A percentile compares a stretch with the other conserved stretches of the same genome.
Evolutionary conservation across 495 filamentous ascomycete species (phyloP).

Genomic region (Penicillium nucicola): DNA sequence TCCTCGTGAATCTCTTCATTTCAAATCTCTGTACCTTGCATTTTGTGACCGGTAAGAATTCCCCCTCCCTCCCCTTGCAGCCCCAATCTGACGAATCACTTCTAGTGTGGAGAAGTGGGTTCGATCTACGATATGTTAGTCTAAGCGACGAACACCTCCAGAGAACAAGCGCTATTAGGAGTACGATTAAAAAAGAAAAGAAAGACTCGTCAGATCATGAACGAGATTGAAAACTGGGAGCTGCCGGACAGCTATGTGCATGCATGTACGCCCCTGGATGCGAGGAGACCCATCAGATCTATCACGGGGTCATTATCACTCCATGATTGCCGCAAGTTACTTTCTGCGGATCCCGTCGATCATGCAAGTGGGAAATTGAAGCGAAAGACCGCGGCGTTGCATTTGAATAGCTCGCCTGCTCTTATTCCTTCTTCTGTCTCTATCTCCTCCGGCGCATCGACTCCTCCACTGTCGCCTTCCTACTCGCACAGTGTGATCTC

Average conservation of each 20-base stretch:
- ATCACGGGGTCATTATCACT: constrained; percentile 28
- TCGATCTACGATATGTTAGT: constrained; percentile 5
- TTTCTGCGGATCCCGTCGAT: constrained; percentile 28
- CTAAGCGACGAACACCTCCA: constrained; percentile 3
- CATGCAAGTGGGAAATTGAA: constrained; percentile 28
- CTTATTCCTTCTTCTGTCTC: constrained; percentile 22
- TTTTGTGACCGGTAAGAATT: background rate
- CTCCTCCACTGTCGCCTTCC: constrained; percentile 41
- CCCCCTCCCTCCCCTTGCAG: constrained; percentile 5
- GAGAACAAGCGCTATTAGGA: too few relatives aligned
- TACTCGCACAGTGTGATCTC: constrained; percentile 40
- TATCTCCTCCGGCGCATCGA: constrained; percentile 34
- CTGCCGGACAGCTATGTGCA: constrained; percentile 20
- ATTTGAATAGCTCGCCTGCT: constrained; percentile 29
- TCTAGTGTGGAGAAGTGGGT: constrained; percentile 7
- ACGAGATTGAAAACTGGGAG: constrained; percentile 11
- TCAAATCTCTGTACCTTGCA: constrained; percentile 2
- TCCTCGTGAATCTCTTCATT: background rate
- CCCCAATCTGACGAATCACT: constrained; percentile 2
- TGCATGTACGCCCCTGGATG: constrained; percentile 21
- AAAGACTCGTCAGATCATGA: background rate
- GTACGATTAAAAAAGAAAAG: too few relatives aligned
- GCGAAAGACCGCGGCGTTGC: constrained; percentile 35
- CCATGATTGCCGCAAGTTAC: constrained; percentile 34
- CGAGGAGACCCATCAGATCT: constrained; percentile 10